Evolutionary conservation across 306 rosid genomes (phyloP).

Genomic region (Cicer judaicum): DNA sequence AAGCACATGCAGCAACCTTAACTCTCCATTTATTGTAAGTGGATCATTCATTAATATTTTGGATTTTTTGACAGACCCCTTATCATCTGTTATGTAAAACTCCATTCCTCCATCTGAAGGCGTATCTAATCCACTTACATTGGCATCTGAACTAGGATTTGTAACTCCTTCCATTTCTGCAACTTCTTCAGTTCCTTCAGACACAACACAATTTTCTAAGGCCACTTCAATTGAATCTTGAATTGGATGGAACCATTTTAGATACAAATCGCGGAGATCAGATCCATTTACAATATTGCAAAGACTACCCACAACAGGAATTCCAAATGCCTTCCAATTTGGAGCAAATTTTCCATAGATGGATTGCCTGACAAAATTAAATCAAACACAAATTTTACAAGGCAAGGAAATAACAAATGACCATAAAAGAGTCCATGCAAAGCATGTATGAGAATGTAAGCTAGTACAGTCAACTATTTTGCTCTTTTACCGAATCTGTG

Average conservation of each 20-base stretch:
- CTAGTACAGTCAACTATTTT: slow-evolving; percentile 30
- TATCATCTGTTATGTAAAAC: slow-evolving; percentile 80
- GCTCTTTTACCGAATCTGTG: slow-evolving; percentile 1
- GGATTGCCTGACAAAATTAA: slow-evolving; percentile 68
- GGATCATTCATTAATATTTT: slow-evolving; percentile 66
- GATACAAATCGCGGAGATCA: slow-evolving; percentile 69
- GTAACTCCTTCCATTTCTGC: slow-evolving; percentile 46
- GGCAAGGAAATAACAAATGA: slow-evolving; percentile 39
- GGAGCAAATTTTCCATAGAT: slow-evolving; percentile 65
- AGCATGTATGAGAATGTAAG: slow-evolving; percentile 17
- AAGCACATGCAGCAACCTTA: slow-evolving; percentile 63
- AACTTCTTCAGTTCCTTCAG: slow-evolving; percentile 59
- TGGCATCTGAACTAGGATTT: slow-evolving; percentile 50
- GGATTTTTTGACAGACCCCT: slow-evolving; percentile 63
- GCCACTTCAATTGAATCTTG: slow-evolving; percentile 53
- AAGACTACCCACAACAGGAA: slow-evolving; percentile 77
- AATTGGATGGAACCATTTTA: slow-evolving; percentile 69
- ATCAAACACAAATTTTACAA: slow-evolving; percentile 42
- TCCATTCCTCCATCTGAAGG: slow-evolving; percentile 59
- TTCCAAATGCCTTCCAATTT: slow-evolving; percentile 86
- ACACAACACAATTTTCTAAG: slow-evolving; percentile 47
- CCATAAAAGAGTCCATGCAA: slow-evolving; percentile 19
- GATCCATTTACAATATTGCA: slow-evolving; percentile 60
- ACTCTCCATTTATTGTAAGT: slow-evolving; percentile 52
- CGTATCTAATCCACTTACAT: slow-evolving; percentile 52